Base-by-base conservation (phyloP, 2,329 filamentous ascomycete genomes). In the Diaporthe amygdali region DNA sequence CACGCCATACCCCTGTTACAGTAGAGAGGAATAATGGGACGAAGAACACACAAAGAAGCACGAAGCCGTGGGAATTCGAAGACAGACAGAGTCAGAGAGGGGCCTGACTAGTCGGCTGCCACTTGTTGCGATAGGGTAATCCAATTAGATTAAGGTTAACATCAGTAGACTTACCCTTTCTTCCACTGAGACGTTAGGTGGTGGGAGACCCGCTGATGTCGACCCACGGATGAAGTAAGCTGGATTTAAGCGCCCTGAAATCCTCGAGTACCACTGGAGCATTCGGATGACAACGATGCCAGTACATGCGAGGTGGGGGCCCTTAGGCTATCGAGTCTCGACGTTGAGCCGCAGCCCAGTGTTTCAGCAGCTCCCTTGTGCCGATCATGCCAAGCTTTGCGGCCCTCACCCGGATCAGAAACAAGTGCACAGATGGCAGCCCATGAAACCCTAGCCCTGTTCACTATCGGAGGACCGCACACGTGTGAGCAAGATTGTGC, bases 361-460 rank as follows among this genome's bases (percentile, higher is more conserved):
- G 59, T 63, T 63, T 63, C 59, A 63, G 41, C 59, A 63, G 14
- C 41, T 32, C 41, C 59, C 30, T 34, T 25, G 17, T 25, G 59
- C 59, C 41, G 41, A 63, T 63, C 59, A 37, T 47, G 59, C 59
- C 20, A 63, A 63, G 59, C 59, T 63, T 63, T 47, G 59, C 41
- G 41, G 59, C 41, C 41, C 39, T 41, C 54, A 34, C 41, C n/a
- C n/a, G 39, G 41, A n/a, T 30, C 7, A 63, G 59, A 63, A 63
- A 63, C 59, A 47, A 34, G 59, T 44, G 59, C 59, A 63, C 59
- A 47, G 59, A n/a, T 47, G 59, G 46, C 41, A 47, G 59, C 32
- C 59, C 59, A 47, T 63, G 59, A 63, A 63, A 63, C 59, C 59
- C 59, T 47, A 63, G 59, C 59, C 27, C 59, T 63, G 27, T 17